phyloP scores from a whole-genome alignment of 2,329 filamentous ascomycete species.

The Penicillium sp. region DNA sequence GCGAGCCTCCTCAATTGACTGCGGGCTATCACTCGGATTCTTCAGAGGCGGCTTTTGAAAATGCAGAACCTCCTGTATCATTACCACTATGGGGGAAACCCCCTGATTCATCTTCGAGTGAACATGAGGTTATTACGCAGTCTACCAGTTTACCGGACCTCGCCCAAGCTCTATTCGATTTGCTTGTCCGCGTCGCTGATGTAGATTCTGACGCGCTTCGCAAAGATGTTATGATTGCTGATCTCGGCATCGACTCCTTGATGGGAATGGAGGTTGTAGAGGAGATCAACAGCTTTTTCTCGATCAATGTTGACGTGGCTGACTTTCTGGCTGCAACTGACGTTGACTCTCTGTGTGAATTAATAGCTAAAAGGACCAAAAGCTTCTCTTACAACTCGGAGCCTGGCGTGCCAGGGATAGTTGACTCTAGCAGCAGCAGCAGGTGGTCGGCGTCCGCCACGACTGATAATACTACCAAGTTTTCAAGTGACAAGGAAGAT shows the following conservation, averaged over 20 bases:
- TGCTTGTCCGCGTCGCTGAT: neutral
- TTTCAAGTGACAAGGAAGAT: too few species aligned
- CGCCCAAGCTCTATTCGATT: neutral
- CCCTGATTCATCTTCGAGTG: neutral
- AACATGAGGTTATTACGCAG: too few species aligned
- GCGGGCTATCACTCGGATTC: too few species aligned
- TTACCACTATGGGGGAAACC: too few species aligned
- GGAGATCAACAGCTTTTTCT: conserved; percentile 17
- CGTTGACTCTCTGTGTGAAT: conserved; percentile 26
- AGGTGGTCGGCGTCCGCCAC: too few species aligned
- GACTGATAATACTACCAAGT: too few species aligned
- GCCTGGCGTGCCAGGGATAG: too few species aligned
- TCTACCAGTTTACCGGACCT: neutral
- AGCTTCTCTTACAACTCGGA: neutral
- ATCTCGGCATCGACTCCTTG: conserved; percentile 47
- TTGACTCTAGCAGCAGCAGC: too few species aligned
- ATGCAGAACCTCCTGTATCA: too few species aligned
- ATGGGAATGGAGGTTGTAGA: conserved; percentile 26
- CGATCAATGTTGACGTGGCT: conserved; percentile 11
- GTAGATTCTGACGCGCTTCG: conserved; percentile 15
- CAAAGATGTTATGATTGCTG: conserved; percentile 25
- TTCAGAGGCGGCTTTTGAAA: too few species aligned
- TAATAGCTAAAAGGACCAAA: conserved; percentile 26
- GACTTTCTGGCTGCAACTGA: conserved; percentile 3
- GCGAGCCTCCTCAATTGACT: too few species aligned